Conservation (phyloP, 805 yeast species). For the Metschnikowia proteae region DNA sequence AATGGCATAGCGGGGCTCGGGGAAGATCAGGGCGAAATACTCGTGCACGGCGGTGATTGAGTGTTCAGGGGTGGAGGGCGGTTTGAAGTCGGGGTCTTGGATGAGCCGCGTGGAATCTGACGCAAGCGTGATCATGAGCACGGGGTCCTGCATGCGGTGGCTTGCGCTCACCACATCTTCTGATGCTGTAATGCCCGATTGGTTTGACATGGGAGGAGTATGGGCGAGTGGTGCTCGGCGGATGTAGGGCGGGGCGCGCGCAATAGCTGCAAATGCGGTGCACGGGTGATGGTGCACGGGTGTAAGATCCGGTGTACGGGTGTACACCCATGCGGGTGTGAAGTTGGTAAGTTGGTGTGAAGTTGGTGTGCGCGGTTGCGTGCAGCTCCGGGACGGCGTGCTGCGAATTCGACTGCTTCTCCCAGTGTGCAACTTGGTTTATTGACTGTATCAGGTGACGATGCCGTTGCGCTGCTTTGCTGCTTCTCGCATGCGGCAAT, state of each 20-base stretch:
- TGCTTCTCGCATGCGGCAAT: no score
- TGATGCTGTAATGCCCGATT: constrained; percentile 40
- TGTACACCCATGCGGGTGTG: no score
- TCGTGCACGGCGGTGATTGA: constrained; percentile 21
- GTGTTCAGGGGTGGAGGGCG: constrained; percentile 13
- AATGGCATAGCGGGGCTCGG: constrained; percentile 37
- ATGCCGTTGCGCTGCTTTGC: no score
- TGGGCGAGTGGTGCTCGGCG: neutral
- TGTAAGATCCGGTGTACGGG: no score
- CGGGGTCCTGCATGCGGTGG: constrained; percentile 30
- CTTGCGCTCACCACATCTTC: constrained; percentile 44
- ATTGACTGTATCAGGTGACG: no score
- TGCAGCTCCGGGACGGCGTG: no score
- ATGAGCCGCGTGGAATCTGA: constrained; percentile 32
- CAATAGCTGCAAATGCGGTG: neutral
- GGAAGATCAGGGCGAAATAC: constrained; percentile 24
- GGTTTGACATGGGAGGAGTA: constrained; percentile 33
- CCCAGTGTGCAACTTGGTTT: no score
- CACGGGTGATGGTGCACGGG: neutral
- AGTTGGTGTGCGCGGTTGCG: no score
- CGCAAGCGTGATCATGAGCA: constrained; percentile 32
- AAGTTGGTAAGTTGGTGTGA: no score
- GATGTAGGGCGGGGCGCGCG: neutral
- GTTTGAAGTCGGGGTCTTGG: constrained; percentile 23
- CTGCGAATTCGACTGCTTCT: no score